Base-by-base conservation (phyloP, 495 filamentous ascomycete genomes). In the Pyrenopolyporus hunteri region DNA sequence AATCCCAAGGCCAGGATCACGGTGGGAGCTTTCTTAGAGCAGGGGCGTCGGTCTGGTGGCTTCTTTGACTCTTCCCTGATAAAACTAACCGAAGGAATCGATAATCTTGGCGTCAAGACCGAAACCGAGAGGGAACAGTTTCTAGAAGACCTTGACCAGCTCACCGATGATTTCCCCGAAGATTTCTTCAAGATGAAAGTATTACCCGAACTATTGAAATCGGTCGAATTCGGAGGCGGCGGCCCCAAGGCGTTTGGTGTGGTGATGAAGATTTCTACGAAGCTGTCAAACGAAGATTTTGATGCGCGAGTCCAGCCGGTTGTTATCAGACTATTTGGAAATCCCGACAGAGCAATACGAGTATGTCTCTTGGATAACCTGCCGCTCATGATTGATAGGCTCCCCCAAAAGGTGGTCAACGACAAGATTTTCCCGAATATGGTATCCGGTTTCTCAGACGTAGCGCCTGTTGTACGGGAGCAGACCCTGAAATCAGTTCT, bases 161-260 rank as follows among this genome's bases (percentile, higher is more conserved):
- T 95, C 4, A 87, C 90, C 0, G 91, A 96, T 58, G 92, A 97
- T 70, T 97, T 98, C 61, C 94, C 94, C 0, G 94, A 97, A 66
- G 93, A 97, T 50, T 98, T 94, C 71, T 94, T 97, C 78, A 96
- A 93, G 70, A 90, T 94, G 85, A 98, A 98, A 66, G 85, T 98
- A 8, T 81, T 98, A 11, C 94, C 94, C 0, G 94, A 98, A 70
- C 78, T 98, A n/a, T 79, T 98, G 0, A 98, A 97, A 67, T 94
- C 92, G 0, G 91, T 98, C 6, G 94, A 98, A 66, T 98, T 97
- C 74, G 95, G 94, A 19, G 94, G 94, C 19, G 94, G 95, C 33
- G 94, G 94, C 0, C 89, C 93, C 0, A 97, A 96, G 66, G 92
- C 95, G 4, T 92, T 98, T 53, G 76, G 80, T 0, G 85, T 93